Base-by-base conservation (phyloP, 768 basidiomycete species). In the Boletales sp. region DNA sequence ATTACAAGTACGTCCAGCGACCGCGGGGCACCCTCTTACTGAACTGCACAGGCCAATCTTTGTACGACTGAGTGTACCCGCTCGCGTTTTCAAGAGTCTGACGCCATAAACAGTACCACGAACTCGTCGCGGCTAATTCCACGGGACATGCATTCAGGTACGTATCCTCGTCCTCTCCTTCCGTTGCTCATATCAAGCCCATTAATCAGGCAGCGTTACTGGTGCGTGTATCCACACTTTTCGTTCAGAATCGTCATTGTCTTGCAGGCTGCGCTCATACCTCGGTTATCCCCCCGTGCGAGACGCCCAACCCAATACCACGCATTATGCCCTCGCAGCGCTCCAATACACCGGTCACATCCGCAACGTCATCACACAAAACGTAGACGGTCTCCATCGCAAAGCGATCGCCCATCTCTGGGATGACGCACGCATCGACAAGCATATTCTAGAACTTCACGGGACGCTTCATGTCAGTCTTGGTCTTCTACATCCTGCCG, bases 321-420 rank as follows among this genome's bases (percentile, higher is more conserved):
- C 88, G 0, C 95, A 98, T 64, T 90, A 81, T 58, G 86, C 90
- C 9, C 71, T 98, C 24, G 87, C 90, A 6, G 90, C 93, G 3
- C 73, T 97, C 41, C 86, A 90, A 60, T 74, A 90, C 55, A 69
- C 86, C 9, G 79, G 77, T 3, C 67, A 83, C 45, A 73, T 89
- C 17, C 68, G 76, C 18, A 70, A 72, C 24, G 66, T 94, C 30
- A 82, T 97, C 53, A 98, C 95, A 0, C 87, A 86, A 67, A 90
- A 90, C 57, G 94, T 98, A n/a, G 95, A 98, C 61, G 94, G 93
- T 2, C 79, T 98, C 7, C 94, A 97, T 61, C 84, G 84, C 45
- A 91, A 90, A 69, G 89, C 91, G 8, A 68, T 88, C 17, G 49
- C 68, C 32, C 68, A 70, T 62, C 74, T 78, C 52, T 71, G 67